Percentiles rank a stretch among this genome's conserved stretches.
phyloP scores from a whole-genome alignment of 208 protist species.

The Trypanosoma theileri region DNA sequence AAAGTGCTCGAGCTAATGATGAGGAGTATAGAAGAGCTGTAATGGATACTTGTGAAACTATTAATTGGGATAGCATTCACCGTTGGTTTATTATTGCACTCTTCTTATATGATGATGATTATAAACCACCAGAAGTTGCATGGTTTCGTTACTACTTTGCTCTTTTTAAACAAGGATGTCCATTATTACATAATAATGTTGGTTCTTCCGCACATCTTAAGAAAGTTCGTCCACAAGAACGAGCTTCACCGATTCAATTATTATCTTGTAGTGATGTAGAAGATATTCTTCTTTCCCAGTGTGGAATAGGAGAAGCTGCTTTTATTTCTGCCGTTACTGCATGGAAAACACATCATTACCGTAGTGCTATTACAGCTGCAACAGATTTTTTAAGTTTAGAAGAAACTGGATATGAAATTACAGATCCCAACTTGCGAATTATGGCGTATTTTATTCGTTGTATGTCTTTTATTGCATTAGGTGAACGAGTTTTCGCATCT shows the following conservation, averaged over 20 bases:
- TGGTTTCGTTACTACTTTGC: conserved; percentile 76
- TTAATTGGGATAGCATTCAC: conserved; percentile 47
- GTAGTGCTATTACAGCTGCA: conserved; percentile 44
- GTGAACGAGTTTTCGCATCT: conserved; percentile 52
- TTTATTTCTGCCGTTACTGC: conserved; percentile 61
- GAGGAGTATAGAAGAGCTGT: conserved; percentile 31
- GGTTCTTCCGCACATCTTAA: no score
- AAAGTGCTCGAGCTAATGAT: conserved; percentile 21
- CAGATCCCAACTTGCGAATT: conserved; percentile 16
- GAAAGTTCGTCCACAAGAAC: background rate
- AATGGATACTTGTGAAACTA: conserved; percentile 38
- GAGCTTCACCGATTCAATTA: background rate
- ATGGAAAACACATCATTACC: conserved; percentile 56
- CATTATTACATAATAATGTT: background rate
- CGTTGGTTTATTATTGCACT: conserved; percentile 70
- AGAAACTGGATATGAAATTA: conserved; percentile 3
- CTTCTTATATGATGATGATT: conserved; percentile 42
- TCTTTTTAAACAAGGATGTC: conserved; percentile 7
- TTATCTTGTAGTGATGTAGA: conserved; percentile 36
- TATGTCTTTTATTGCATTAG: conserved; percentile 49
- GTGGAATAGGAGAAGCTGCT: conserved; percentile 46
- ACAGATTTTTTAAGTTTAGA: conserved; percentile 20
- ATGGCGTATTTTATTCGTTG: conserved; percentile 49
- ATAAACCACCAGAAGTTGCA: conserved; percentile 35
- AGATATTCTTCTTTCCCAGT: conserved; percentile 52